A percentile compares a stretch with the other conserved stretches of the same genome.
These are phyloP conservation scores for Termitomyces sp. DNA, from an alignment of 768 basidiomycete genomes.

Conservation along the genomic window DNA sequence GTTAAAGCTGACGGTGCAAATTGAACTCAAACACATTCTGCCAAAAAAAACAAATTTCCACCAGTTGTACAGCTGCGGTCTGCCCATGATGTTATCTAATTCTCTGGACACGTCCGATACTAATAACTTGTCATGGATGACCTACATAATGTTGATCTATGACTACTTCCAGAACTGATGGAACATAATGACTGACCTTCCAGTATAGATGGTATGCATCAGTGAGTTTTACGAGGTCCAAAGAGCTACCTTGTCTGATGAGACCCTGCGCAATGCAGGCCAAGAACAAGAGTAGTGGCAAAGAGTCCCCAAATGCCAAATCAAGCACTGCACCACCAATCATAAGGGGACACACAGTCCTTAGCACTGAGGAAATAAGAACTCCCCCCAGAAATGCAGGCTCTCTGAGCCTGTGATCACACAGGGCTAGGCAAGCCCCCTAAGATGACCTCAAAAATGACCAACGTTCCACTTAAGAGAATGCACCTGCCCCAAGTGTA, in stretches of 20 bases:
- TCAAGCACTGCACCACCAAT: too few relatives aligned
- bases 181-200: slow-evolving; percentile 39
- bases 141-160: slow-evolving; percentile 30
- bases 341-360: too few relatives aligned
- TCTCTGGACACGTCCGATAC: slow-evolving; percentile 67
- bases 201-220: slow-evolving; percentile 70
- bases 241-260: slow-evolving; percentile 61
- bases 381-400: too few relatives aligned
- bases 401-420: too few relatives aligned
- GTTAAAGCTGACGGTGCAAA: slow-evolving; percentile 66
- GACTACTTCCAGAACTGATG: neutral
- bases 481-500: too few relatives aligned
- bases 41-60: slow-evolving; percentile 66
- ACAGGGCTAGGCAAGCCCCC: too few relatives aligned
- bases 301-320: too few relatives aligned
- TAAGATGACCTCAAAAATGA: too few relatives aligned
- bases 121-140: slow-evolving; percentile 77
- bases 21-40: slow-evolving; percentile 70
- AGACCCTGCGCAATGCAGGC: too few relatives aligned
- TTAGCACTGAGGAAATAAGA: too few relatives aligned
- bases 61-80: slow-evolving; percentile 52
- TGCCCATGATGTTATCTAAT: slow-evolving; percentile 70
- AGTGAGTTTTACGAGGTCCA: slow-evolving; percentile 74
- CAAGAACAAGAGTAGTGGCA: too few relatives aligned
- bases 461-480: too few relatives aligned